A percentile compares a stretch with the other conserved stretches of the same genome.
These are phyloP conservation scores for Pseudophaeomoniella oleicola DNA, from an alignment of 2,329 filamentous ascomycete genomes.

Conservation along the genomic window DNA sequence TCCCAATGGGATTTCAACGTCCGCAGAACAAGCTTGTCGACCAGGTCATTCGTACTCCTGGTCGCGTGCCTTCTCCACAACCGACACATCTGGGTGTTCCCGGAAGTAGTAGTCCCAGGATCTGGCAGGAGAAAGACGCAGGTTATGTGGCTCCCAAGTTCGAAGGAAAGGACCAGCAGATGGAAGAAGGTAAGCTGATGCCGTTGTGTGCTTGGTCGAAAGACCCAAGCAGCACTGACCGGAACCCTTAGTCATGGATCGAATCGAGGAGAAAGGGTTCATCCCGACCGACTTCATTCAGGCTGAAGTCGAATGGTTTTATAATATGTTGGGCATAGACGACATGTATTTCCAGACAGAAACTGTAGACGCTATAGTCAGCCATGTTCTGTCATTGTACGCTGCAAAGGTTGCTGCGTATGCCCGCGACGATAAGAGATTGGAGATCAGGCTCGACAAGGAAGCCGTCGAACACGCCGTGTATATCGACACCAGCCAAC, in stretches of 20 bases:
- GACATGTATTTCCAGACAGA: slow-evolving; percentile 97
- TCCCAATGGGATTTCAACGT: slow-evolving; percentile 1
- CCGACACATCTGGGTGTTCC: slow-evolving; percentile 72
- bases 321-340: slow-evolving; percentile 92
- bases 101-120: slow-evolving; percentile 39
- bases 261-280: slow-evolving; percentile 67
- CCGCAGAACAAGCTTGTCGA: slow-evolving; percentile 44
- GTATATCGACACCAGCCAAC: slow-evolving; percentile 94
- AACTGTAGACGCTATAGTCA: slow-evolving; percentile 71
- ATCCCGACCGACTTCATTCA: slow-evolving; percentile 74
- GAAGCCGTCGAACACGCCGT: slow-evolving; percentile 90
- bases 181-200: slow-evolving; percentile 51
- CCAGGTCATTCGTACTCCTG: slow-evolving; percentile 34
- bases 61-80: slow-evolving; percentile 68
- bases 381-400: slow-evolving; percentile 89
- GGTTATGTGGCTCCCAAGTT: slow-evolving; percentile 94
- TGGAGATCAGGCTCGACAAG: slow-evolving; percentile 93
- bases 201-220: no score
- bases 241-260: slow-evolving; percentile 52
- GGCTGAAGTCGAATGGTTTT: slow-evolving; percentile 87
- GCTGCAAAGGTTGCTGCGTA: slow-evolving; percentile 92
- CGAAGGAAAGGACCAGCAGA: slow-evolving; percentile 81
- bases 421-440: slow-evolving; percentile 79
- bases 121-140: slow-evolving; percentile 75
- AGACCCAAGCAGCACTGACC: slow-evolving; percentile 11